phyloP scores from a whole-genome alignment of 2,329 filamentous ascomycete species.

The Pseudogymnoascus sp. region DNA sequence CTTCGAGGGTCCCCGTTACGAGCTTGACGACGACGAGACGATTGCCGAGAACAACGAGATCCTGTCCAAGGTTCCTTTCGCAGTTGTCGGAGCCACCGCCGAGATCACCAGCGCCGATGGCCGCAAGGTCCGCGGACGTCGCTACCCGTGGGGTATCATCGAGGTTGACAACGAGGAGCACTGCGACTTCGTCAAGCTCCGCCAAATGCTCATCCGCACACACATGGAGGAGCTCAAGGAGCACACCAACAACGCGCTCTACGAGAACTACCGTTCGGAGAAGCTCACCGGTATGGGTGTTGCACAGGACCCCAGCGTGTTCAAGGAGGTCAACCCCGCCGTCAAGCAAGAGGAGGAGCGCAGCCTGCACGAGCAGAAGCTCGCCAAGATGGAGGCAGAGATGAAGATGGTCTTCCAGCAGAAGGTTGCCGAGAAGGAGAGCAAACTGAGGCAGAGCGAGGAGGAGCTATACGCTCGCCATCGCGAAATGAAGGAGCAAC shows the following conservation, averaged over 20 bases:
- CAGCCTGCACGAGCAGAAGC: constrained; percentile 96
- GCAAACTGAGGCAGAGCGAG: constrained; percentile 98
- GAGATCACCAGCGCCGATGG: constrained; percentile 89
- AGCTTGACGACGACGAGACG: constrained; percentile 98
- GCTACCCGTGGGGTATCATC: constrained; percentile 96
- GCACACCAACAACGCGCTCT: constrained; percentile 97
- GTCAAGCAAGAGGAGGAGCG: constrained; percentile 99
- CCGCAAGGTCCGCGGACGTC: constrained; percentile 88
- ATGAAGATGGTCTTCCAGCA: constrained; percentile 99
- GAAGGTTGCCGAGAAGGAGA: constrained; percentile 99
- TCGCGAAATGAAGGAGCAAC: constrained; percentile 99
- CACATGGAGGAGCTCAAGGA: constrained; percentile 99
- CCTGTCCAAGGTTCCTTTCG: constrained; percentile 99
- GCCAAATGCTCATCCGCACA: constrained; percentile 98
- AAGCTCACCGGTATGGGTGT: constrained; percentile 99
- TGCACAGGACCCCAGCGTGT: constrained; percentile 95
- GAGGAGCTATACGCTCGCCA: constrained; percentile 97
- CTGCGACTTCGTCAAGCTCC: constrained; percentile 98
- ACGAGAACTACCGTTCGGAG: constrained; percentile 99
- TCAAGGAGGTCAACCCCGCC: constrained; percentile 99
- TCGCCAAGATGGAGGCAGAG: constrained; percentile 99
- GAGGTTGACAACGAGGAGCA: constrained; percentile 99
- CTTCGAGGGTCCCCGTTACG: constrained; percentile 96
- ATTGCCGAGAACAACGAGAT: constrained; percentile 99
- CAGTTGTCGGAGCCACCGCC: constrained; percentile 91